Percentiles rank a stretch among this genome's conserved stretches.
Evolutionary conservation across 208 protist genomes (phyloP).

Genomic region (Leishmania amazonensis): DNA sequence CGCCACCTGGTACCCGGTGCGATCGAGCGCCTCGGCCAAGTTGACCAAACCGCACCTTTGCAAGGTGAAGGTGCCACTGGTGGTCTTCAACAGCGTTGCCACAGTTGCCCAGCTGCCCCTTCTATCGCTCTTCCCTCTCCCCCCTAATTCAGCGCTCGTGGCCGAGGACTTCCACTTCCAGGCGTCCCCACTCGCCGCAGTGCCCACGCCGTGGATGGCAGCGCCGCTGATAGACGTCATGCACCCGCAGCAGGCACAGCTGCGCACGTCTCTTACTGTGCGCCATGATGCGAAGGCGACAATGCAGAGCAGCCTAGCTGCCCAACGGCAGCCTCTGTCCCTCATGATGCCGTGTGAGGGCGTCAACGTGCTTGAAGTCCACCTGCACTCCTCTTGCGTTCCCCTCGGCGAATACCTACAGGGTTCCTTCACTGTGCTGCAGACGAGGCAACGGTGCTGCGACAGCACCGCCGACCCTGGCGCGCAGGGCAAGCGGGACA

Average conservation of each 20-base stretch:
- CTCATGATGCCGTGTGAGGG: slow-evolving; percentile 31
- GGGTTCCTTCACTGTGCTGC: slow-evolving; percentile 34
- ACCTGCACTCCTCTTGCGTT: slow-evolving; percentile 39
- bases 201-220: slow-evolving; percentile 34
- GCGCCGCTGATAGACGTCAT: slow-evolving; percentile 35
- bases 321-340: slow-evolving; percentile 34
- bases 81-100: slow-evolving; percentile 28
- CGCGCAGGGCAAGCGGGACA: not conserved
- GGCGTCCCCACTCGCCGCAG: slow-evolving; percentile 28
- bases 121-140: slow-evolving; percentile 41
- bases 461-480: not conserved
- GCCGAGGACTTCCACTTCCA: slow-evolving; percentile 36
- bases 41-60: slow-evolving; percentile 5
- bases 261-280: slow-evolving; percentile 25
- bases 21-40: not conserved
- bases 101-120: slow-evolving; percentile 32
- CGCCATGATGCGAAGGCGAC: slow-evolving; percentile 17
- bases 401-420: slow-evolving; percentile 42
- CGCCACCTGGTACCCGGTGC: slow-evolving; percentile 24
- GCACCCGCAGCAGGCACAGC: slow-evolving; percentile 29
- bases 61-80: slow-evolving; percentile 18
- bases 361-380: slow-evolving; percentile 29
- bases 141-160: slow-evolving; percentile 12
- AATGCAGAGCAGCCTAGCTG: slow-evolving; percentile 17
- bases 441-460: not conserved